phyloP scores from a whole-genome alignment of 2,329 filamentous ascomycete species.

The Proliferodiscus dingleyae region DNA sequence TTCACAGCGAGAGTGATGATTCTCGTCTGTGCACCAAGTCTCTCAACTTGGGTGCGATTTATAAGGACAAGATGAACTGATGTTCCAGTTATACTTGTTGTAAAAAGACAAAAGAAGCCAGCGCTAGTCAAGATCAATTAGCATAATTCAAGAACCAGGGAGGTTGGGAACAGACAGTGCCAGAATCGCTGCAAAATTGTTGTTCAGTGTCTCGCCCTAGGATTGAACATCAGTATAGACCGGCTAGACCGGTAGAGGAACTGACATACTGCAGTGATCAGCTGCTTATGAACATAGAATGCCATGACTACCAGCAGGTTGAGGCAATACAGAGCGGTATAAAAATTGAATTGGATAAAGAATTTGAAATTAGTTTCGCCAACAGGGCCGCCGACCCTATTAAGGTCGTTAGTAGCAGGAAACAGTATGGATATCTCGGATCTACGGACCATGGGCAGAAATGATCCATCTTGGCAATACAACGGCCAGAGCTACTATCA shows the following conservation, averaged over 20 bases:
- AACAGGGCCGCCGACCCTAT: constrained; percentile 91
- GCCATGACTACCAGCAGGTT: constrained; percentile 60
- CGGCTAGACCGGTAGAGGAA: constrained; percentile 11
- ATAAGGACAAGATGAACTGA: constrained; percentile 63
- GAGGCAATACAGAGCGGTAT: constrained; percentile 62
- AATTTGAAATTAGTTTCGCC: constrained; percentile 86
- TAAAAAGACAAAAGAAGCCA: constrained; percentile 75
- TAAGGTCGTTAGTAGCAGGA: neutral
- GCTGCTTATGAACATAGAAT: constrained; percentile 52
- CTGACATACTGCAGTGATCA: constrained; percentile 22
- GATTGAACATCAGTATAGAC: constrained; percentile 2
- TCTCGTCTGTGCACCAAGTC: constrained; percentile 55
- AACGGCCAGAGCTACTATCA: constrained; percentile 81
- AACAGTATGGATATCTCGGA: neutral
- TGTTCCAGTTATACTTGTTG: constrained; percentile 68
- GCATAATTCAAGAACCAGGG: no score
- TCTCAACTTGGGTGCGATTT: constrained; percentile 84
- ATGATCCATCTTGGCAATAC: constrained; percentile 88
- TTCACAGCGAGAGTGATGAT: constrained; percentile 73
- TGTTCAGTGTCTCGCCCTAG: constrained; percentile 39
- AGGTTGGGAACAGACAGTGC: constrained; percentile 1
- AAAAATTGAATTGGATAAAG: constrained; percentile 82
- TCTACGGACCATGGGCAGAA: constrained; percentile 72
- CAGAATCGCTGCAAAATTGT: constrained; percentile 56
- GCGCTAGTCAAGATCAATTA: constrained; percentile 32